Evolutionary conservation across 495 filamentous ascomycete genomes (phyloP), one percentile per base, ranked within the genome.

Genomic region (Pyrenopolyporus hunteri): DNA sequence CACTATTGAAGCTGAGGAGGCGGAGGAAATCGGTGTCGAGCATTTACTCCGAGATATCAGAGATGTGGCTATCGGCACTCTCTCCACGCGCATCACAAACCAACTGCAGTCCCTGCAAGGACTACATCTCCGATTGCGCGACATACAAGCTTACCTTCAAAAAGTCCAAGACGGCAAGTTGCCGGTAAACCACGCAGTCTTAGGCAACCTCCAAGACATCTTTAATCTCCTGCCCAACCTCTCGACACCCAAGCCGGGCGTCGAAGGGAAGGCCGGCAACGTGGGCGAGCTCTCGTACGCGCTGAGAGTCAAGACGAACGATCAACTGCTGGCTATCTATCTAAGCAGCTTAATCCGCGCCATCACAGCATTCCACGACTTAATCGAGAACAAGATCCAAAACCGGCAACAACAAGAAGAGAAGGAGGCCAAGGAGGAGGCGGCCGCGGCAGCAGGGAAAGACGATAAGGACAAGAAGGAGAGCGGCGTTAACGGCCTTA

Each of bases 341-440:
- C 81, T 98, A 54, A 93, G 89, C 75, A 94, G 89, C 76, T 78
- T 98, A 78, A 97, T 98, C 77, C 85, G 94, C 33, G 95, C 95
- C 25, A 98, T 98, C 68, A 98, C 94, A 6, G 95, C 94, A 10
- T 98, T 98, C 86, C 94, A 98, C 73, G 94, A 98, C 75, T 78
- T 98, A 61, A 98, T 98, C 67, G 94, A 98, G 82, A 98, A 98
- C 78, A 98, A 98, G 87, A 96, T 98, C 59, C 94, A 98, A 80
- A 98, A 98, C 78, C 80, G 93, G 67, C 93, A 97, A 77, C 90
- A 93, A 72, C 91, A 95, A 75, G 94, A 97, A 70, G 94, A 98
- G 73, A 92, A 89, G 75, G 92, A 97, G 64, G 84, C 83, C 50
- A 89, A 88, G 74, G 86, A 89, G 43, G 88, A 91, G 59, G 84